Evolutionary conservation across 129 eudicot genomes (phyloP), one percentile per base, ranked within the genome.

Genomic region (Chrysanthemum lavandulifolium): DNA sequence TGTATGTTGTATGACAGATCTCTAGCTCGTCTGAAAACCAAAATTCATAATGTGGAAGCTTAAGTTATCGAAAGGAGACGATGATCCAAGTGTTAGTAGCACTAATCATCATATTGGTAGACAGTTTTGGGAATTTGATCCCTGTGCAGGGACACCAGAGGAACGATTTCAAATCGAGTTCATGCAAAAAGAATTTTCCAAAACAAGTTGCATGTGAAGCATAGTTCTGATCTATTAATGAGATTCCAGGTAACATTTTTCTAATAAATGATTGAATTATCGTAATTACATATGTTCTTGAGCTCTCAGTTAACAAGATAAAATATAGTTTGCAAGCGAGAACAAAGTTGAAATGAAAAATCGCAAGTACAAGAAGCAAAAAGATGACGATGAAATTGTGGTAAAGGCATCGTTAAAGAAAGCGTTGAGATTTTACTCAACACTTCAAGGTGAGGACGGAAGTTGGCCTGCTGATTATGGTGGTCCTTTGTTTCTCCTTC

Each of bases 381-480:
- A 43, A 7, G 59, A 70, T n/a, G 52, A 14, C 0, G 85, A 74
- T 25, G 87, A 77, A 54, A 57, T 12, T 47, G 80, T 86, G 67
- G 74, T 56, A 21, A 79, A 19, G 7, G 70, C 82, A 31, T 61
- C 82, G 47, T 75, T 86, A 74, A 80, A 73, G 76, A 74, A 79
- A 71, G 91, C 77, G 4, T 27, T 86, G 56, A 74, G 67, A 54
- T 86, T 83, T 47, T 80, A 80, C 76, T 74, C 87, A 71, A 74
- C 67, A 13, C 79, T 86, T 40, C 91, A 86, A 61, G 87, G 87
- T 52, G 79, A 80, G 15, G 85, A 86, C 40, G 91, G 91, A 10
- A 85, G 78, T 29, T 86, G 91, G 91, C 85, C 91, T 61, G 83
- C 75, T 69, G 91, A 86, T 72, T 86, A 77, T 80, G 91, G 83